These are phyloP conservation scores for Aspergillus vadensis DNA, from an alignment of 2,329 filamentous ascomycete species.

Conservation along the genomic window DNA sequence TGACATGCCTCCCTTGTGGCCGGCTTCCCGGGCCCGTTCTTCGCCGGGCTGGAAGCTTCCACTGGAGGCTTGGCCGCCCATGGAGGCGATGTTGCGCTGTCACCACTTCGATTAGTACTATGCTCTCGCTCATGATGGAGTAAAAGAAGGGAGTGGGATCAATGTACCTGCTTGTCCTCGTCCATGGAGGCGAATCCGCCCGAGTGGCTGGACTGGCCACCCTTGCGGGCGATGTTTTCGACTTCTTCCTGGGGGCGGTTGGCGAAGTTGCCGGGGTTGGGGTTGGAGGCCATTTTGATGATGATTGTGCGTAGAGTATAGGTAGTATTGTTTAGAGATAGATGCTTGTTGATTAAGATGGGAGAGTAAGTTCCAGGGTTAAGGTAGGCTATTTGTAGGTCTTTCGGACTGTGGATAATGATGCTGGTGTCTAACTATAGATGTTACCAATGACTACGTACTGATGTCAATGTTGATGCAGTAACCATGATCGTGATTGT, in stretches of 20 bases:
- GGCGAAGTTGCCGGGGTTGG: conserved; percentile 45
- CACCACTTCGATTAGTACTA: neutral
- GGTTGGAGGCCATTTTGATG: conserved; percentile 22
- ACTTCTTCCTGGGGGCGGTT: conserved; percentile 51
- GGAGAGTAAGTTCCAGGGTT: neutral
- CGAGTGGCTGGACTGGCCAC: conserved; percentile 35
- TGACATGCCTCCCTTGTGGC: conserved; percentile 54
- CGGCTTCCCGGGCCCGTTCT: conserved; percentile 56
- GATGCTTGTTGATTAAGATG: neutral
- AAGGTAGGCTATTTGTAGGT: neutral
- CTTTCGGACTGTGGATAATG: neutral
- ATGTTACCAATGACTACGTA: neutral
- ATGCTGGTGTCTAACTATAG: neutral
- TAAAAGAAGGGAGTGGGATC: neutral
- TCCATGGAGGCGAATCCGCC: conserved; percentile 35
- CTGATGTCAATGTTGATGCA: neutral
- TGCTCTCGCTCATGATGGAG: too few species aligned
- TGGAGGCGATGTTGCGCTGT: conserved; percentile 58
- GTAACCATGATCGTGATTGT: too few species aligned
- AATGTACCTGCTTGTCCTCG: conserved; percentile 32
- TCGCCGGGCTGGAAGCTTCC: conserved; percentile 59
- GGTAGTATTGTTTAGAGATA: neutral
- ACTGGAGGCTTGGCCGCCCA: conserved; percentile 56
- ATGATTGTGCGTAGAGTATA: neutral
- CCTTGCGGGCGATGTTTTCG: conserved; percentile 42